These are phyloP conservation scores for Parathielavia hyrcaniae DNA, from an alignment of 495 filamentous ascomycete genomes.

Conservation along the genomic window DNA sequence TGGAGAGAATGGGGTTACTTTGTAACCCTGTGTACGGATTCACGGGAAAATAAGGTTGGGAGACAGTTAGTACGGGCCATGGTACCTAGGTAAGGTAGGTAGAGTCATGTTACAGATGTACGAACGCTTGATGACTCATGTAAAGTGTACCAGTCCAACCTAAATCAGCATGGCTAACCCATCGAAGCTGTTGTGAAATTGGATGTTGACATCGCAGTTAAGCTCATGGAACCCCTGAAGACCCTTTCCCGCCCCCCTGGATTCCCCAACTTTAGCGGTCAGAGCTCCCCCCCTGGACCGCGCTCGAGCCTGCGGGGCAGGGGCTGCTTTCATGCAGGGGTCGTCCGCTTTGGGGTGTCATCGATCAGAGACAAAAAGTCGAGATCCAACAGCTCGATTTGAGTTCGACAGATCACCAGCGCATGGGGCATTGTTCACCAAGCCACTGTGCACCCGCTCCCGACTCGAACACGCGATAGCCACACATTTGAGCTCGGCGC, in stretches of 20 bases:
- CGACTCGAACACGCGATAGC: neutral
- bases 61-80: conserved; percentile 1
- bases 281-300: neutral
- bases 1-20: too few relatives aligned
- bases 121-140: too few relatives aligned
- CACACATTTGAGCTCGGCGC: conserved; percentile 2
- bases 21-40: neutral
- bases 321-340: neutral
- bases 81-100: neutral
- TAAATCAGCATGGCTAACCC: too few relatives aligned
- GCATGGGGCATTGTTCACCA: neutral
- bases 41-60: neutral
- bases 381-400: neutral
- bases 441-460: neutral
- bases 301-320: conserved; percentile 10
- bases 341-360: neutral
- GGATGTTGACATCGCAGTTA: too few relatives aligned
- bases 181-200: too few relatives aligned
- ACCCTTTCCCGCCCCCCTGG: conserved; percentile 1
- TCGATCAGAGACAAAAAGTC: neutral
- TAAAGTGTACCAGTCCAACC: too few relatives aligned
- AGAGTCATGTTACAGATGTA: too few relatives aligned
- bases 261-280: conserved; percentile 18
- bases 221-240: neutral
- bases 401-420: neutral